phyloP scores from a whole-genome alignment of 805 yeast genomes.

The Blastobotrys terrestris region DNA sequence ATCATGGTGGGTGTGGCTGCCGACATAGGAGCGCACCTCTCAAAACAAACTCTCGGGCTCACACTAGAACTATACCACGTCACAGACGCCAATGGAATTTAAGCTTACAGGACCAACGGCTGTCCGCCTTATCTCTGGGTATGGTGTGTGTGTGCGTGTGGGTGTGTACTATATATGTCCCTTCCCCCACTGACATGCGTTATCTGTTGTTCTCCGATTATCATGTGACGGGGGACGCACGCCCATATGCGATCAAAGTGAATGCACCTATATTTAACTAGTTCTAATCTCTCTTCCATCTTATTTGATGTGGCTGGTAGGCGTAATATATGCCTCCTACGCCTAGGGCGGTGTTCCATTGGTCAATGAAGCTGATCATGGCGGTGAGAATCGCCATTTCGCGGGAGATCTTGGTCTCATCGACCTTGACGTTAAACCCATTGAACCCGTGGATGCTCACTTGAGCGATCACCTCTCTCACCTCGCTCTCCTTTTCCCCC shows the following conservation, averaged over 20 bases:
- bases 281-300: conserved; percentile 49
- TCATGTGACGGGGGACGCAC: not conserved
- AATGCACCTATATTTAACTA: not conserved
- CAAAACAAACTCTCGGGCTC: too few species aligned
- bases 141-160: too few species aligned
- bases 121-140: not conserved
- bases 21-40: too few species aligned
- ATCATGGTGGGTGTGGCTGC: not conserved
- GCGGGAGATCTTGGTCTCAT: conserved; percentile 48
- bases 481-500: conserved; percentile 60
- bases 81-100: too few species aligned
- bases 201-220: not conserved
- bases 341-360: conserved; percentile 56
- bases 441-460: conserved; percentile 46
- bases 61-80: too few species aligned
- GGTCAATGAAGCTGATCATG: conserved; percentile 55
- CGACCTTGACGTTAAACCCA: conserved; percentile 52
- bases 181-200: not conserved
- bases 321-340: conserved; percentile 63
- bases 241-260: not conserved
- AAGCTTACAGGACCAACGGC: too few species aligned
- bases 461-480: conserved; percentile 57
- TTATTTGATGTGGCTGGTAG: conserved; percentile 42
- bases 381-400: conserved; percentile 58
- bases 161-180: too few species aligned